Base-by-base conservation (phyloP, 139 green algal species). In the Spirogloea muscicola region DNA sequence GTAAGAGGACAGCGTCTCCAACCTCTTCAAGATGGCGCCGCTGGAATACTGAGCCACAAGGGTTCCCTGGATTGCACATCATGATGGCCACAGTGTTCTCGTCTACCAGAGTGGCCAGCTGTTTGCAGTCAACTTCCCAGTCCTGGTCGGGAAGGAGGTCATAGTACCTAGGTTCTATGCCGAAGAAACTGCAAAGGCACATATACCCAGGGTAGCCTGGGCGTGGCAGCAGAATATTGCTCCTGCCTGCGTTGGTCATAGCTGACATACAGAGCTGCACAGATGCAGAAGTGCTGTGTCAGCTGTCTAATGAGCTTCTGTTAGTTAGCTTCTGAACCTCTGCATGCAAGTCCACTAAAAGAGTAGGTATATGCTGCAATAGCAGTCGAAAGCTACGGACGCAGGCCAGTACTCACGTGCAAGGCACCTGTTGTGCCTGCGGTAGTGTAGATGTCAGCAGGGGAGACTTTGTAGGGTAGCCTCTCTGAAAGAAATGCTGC, bases 11-110 rank as follows among this genome's bases (percentile, higher is more conserved):
- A n/a, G n/a, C n/a, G n/a, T n/a, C n/a, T n/a, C 58, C 33, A 34
- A 85, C 49, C 51, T 80, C 74, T 10, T 55, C 9, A 7, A 86
- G 52, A 49, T 86, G 80, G 27, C 29, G 21, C 36, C 58, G 38
- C n/a, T n/a, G 44, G 58, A 74, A 86, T 10, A 79, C 52, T n/a
- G 49, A 38, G 2, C 74, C 68, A 29, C 65, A 77, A 1, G 80
- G 80, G 51, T 86, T 86, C 16, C 69, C 72, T 10, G 80, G 80
- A 42, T 86, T 86, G 63, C 72, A 81, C 9, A 86, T 46, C 46
- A 86, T 6, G 39, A 81, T 34, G 21, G 67, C 68, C 46, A 46
- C 48, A 40, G 80, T 83, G 39, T 68, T 29, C 38, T 43, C 44
- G 33, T 82, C 40, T 18, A 16, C 5, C 39, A 83, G 37, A 2